Evolutionary conservation across 2,329 filamentous ascomycete genomes (phyloP).

Genomic region (Diaporthe humulicola): DNA sequence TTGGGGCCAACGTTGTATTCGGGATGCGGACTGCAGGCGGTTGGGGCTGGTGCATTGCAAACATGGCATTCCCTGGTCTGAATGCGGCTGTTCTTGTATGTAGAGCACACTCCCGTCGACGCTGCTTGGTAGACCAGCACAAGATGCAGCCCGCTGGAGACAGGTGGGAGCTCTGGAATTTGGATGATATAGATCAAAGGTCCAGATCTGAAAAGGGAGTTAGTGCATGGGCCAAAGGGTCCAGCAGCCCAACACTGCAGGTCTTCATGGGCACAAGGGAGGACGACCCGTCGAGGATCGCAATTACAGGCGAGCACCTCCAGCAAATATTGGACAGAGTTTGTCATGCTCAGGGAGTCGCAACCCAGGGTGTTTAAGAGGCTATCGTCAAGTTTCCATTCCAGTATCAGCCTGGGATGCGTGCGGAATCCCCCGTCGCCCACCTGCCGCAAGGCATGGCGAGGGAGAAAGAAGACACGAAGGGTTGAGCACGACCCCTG

Average conservation of each 20-base stretch:
- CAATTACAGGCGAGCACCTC: constrained; percentile 1
- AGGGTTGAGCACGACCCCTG: background rate
- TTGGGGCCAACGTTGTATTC: constrained; percentile 14
- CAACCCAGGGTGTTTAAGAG: background rate
- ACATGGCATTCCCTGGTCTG: constrained; percentile 24
- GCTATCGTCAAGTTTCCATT: constrained; percentile 21
- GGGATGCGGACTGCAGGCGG: constrained; percentile 20
- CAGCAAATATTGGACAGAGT: background rate
- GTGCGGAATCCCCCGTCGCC: constrained; percentile 5
- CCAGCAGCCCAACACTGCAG: background rate
- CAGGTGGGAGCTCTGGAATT: constrained; percentile 6
- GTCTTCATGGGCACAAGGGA: constrained; percentile 11
- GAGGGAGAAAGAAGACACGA: constrained; percentile 2
- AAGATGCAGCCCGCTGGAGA: background rate
- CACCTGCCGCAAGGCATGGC: background rate
- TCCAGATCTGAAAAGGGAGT: constrained; percentile 10
- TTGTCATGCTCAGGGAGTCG: background rate
- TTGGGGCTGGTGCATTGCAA: constrained; percentile 22
- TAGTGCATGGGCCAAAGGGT: background rate
- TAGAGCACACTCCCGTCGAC: constrained; percentile 1
- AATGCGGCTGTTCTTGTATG: constrained; percentile 17
- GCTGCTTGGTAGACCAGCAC: background rate
- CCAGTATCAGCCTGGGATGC: constrained; percentile 8
- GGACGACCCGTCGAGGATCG: background rate
- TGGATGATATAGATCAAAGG: background rate